These are phyloP conservation scores for Coemansia sp. DNA, from an alignment of 192 early-diverging fungal genomes.

Conservation along the genomic window DNA sequence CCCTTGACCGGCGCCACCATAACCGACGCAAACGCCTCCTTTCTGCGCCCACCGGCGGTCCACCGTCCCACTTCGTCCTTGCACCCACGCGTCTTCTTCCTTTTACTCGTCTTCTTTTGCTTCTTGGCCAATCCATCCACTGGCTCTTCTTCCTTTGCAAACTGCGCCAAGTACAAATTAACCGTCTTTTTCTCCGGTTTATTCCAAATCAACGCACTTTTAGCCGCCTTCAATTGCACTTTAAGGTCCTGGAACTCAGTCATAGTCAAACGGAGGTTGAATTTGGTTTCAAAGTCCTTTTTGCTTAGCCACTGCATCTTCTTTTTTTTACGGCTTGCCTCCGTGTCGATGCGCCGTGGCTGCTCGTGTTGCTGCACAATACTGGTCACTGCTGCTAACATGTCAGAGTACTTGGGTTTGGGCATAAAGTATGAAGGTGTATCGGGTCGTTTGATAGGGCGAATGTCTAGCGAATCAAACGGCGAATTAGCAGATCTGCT, in stretches of 20 bases:
- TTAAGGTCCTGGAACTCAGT: constrained; percentile 27
- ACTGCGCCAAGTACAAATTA: constrained; percentile 29
- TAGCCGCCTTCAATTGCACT: constrained; percentile 20
- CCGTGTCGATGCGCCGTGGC: background rate
- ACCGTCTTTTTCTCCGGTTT: constrained; percentile 7
- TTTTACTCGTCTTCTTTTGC: constrained; percentile 37
- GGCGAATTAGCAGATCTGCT: constrained; percentile 1
- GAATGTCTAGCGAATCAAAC: constrained; percentile 34
- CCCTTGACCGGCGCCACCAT: background rate
- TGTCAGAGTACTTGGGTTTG: constrained; percentile 74
- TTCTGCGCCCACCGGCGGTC: constrained; percentile 75
- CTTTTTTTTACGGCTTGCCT: constrained; percentile 5
- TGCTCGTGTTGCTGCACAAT: constrained; percentile 22
- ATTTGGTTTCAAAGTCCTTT: constrained; percentile 13
- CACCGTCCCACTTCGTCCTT: constrained; percentile 71
- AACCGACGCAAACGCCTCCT: constrained; percentile 58
- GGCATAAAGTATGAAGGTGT: constrained; percentile 88
- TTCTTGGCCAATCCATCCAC: background rate
- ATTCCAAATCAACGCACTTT: constrained; percentile 1
- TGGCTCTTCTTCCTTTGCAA: constrained; percentile 8
- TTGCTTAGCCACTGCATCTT: constrained; percentile 16
- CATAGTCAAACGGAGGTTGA: constrained; percentile 22
- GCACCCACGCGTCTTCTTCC: constrained; percentile 37
- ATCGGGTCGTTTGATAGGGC: constrained; percentile 56
- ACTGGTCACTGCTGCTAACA: constrained; percentile 67